Conservation (phyloP, 352 stramenopile genomes). For the Phytophthora sp. region DNA sequence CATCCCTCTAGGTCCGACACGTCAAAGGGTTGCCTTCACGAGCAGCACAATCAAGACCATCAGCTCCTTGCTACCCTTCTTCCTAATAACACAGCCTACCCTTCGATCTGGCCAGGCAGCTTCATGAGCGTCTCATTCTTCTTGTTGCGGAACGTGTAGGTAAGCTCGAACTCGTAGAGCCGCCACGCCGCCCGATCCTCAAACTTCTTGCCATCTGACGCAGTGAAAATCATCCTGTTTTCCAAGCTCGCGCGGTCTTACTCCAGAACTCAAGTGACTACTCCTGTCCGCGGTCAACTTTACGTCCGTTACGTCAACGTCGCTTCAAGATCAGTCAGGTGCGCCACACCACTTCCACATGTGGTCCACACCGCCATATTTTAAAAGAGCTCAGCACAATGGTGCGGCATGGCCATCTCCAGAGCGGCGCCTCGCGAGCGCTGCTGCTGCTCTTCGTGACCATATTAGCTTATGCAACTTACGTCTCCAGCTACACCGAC, state of each 20-base stretch:
- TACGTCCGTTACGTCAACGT: conserved; percentile 25
- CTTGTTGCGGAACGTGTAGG: conserved; percentile 92
- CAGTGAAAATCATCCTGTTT: conserved; percentile 56
- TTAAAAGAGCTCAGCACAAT: conserved; percentile 8
- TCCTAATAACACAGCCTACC: conserved; percentile 26
- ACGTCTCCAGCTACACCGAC: conserved; percentile 20
- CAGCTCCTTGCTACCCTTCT: no score
- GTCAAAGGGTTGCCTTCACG: conserved; percentile 85
- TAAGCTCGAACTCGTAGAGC: conserved; percentile 92
- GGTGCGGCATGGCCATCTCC: conserved; percentile 2
- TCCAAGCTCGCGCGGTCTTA: not conserved
- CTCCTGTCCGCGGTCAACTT: not conserved
- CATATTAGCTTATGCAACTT: conserved; percentile 10
- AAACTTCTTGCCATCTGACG: conserved; percentile 90
- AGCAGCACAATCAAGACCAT: not conserved
- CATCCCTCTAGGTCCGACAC: conserved; percentile 84
- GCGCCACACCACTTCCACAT: not conserved
- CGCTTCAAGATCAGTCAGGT: conserved; percentile 30
- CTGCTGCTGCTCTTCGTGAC: conserved; percentile 26
- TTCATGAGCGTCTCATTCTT: conserved; percentile 81
- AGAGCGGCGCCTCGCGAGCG: conserved; percentile 5
- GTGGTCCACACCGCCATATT: conserved; percentile 5
- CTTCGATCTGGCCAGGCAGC: conserved; percentile 77
- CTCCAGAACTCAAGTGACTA: conserved; percentile 5
- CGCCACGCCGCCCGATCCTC: conserved; percentile 81